A percentile compares a stretch with the other conserved stretches of the same genome.
Conservation (phyloP, 495 filamentous ascomycete species). For the Tricharina praecox region DNA sequence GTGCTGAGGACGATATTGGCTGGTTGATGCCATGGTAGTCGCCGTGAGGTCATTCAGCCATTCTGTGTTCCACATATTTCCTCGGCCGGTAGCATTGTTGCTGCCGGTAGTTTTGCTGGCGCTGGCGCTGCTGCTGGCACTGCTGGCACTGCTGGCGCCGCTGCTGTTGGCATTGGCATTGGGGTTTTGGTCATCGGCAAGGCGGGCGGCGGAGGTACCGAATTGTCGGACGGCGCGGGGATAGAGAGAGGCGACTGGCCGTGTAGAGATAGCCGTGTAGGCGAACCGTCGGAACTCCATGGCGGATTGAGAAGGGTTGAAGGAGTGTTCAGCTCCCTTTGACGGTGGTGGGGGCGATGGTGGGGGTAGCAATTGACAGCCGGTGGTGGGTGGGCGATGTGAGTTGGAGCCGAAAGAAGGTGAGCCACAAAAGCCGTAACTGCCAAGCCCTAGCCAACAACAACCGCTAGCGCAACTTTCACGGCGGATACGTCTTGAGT, state of each 20-base stretch:
- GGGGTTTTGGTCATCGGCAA: constrained; percentile 19
- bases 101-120: too few species aligned
- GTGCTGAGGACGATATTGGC: constrained; percentile 5
- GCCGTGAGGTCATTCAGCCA: not conserved
- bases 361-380: too few species aligned
- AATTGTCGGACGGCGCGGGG: constrained; percentile 19
- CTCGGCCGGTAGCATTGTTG: too few species aligned
- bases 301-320: constrained; percentile 6
- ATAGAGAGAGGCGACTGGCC: constrained; percentile 15
- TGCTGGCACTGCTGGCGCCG: not conserved
- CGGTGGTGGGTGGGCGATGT: too few species aligned
- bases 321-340: constrained; percentile 2
- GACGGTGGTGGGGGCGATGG: not conserved
- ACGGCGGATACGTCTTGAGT: too few species aligned
- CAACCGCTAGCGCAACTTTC: too few species aligned
- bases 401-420: too few species aligned
- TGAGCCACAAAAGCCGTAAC: too few species aligned
- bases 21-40: not conserved
- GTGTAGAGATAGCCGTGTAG: constrained; percentile 18
- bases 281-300: constrained; percentile 32
- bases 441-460: too few species aligned
- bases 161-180: constrained; percentile 1
- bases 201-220: constrained; percentile 12
- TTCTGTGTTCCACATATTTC: too few species aligned
- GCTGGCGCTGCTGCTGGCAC: too few species aligned